Evolutionary conservation across 805 yeast species (phyloP), one percentile per base, ranked within the genome.

Genomic region (Sugiyamaella qingdaonensis): DNA sequence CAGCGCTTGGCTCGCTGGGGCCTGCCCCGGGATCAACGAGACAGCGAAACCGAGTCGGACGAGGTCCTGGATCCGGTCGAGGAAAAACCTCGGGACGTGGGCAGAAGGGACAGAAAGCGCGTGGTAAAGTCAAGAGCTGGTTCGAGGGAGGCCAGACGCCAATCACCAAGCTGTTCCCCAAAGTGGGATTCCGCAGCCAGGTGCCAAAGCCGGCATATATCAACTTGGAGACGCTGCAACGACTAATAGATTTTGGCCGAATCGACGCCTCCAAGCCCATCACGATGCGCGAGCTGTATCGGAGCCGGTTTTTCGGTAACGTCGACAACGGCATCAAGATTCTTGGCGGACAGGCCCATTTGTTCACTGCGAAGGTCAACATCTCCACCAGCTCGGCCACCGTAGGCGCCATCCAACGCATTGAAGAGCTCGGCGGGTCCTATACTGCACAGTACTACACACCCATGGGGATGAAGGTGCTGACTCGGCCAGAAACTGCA

Each of bases 71-170:
- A 41, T 85, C 95, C 35, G 73, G 71, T 21, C 76, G 80, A 60
- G 99, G 99, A 74, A 91, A 92, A 71, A 94, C 98, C 2, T 82
- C 97, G 5, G 96, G 96, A 47, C 80, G 98, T 69, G 99, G 99
- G 77, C 96, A 88, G 65, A 94, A 94, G 74, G 99, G 99, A 81
- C 98, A 92, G 69, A 92, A 92, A 73, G 97, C 98, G 10, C 82
- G 98, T 72, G 87, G 92, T 36, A 80, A 84, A 41, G 92, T 92
- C 31, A 92, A 90, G 53, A 81, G 86, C 54, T 88, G 95, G 92
- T 89, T 92, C 68, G 99, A 94, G 76, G 99, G 99, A 81, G 98
- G 99, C 68, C 99, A 94, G 69, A 94, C 98, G 1, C 98, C 97
- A 24, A 82, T 85, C 66, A 82, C 82, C 69, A 80, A 86, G 70